Percentiles rank a stretch among this genome's conserved stretches.
Evolutionary conservation across 2,329 filamentous ascomycete species (phyloP).

Genomic region (Taxawa tesnikishii): DNA sequence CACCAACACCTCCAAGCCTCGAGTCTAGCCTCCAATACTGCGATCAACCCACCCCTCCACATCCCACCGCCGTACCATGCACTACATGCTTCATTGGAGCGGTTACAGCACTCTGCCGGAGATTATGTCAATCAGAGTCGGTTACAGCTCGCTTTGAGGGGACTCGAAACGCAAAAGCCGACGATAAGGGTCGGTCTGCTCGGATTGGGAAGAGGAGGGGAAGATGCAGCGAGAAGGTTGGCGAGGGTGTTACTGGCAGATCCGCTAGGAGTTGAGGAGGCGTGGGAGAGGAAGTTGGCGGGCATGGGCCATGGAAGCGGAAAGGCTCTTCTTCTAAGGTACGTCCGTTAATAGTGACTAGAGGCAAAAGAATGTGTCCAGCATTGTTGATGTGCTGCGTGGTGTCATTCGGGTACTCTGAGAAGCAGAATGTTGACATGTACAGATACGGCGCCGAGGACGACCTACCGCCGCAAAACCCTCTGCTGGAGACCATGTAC

Average conservation of each 20-base stretch:
- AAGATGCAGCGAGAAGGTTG: conserved; percentile 48
- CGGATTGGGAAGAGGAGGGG: conserved; percentile 15
- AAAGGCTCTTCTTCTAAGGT: conserved; percentile 29
- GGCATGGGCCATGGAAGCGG: conserved; percentile 18
- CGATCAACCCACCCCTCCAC: conserved; percentile 40
- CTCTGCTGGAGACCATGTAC: conserved; percentile 47
- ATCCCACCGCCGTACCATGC: conserved; percentile 42
- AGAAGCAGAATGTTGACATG: conserved; percentile 3
- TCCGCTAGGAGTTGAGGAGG: conserved; percentile 25
- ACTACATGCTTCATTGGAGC: conserved; percentile 46
- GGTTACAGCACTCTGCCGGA: conserved; percentile 49
- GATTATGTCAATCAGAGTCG: conserved; percentile 56
- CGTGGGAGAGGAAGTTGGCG: conserved; percentile 31
- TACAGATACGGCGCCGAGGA: conserved; percentile 43
- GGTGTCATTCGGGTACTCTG: background rate
- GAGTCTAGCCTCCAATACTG: conserved; percentile 36
- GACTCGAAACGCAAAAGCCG: conserved; percentile 42
- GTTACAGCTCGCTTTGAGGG: conserved; percentile 58
- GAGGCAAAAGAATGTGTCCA: conserved; percentile 1
- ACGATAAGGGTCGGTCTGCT: conserved; percentile 44
- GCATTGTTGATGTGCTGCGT: too few relatives aligned
- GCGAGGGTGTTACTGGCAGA: conserved; percentile 47
- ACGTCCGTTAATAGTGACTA: too few relatives aligned
- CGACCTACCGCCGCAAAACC: conserved; percentile 29
- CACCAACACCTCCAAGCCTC: conserved; percentile 4